Percentiles rank a stretch among this genome's conserved stretches.
phyloP scores from a whole-genome alignment of 2,329 filamentous ascomycete genomes.

The Dactylellina parvicollis region DNA sequence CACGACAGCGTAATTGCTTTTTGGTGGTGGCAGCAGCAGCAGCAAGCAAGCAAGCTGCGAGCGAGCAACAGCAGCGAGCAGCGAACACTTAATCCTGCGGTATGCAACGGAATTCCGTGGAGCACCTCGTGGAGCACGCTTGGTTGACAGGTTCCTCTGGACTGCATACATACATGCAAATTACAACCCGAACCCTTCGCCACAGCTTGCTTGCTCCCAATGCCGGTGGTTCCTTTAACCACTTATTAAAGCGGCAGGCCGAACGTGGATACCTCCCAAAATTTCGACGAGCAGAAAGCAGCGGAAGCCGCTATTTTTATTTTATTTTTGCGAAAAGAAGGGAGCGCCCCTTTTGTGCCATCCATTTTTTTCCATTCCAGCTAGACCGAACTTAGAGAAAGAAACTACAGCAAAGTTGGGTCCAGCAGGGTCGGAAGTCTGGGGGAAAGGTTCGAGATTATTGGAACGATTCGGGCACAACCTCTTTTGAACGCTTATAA shows the following conservation, averaged over 20 bases:
- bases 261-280: slow-evolving; percentile 50
- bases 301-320: slow-evolving; percentile 35
- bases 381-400: slow-evolving; percentile 44
- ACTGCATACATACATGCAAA: slow-evolving; percentile 22
- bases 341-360: slow-evolving; percentile 49
- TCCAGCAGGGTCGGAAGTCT: slow-evolving; percentile 45
- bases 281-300: too few relatives aligned
- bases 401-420: slow-evolving; percentile 6
- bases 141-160: slow-evolving; percentile 48
- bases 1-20: slow-evolving; percentile 45
- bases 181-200: too few relatives aligned
- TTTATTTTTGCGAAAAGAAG: too few relatives aligned
- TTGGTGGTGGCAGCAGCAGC: slow-evolving; percentile 15
- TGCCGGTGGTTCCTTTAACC: slow-evolving; percentile 32
- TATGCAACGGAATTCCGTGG: slow-evolving; percentile 41
- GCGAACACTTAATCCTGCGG: slow-evolving; percentile 30
- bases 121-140: too few relatives aligned
- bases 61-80: too few relatives aligned
- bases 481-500: slow-evolving; percentile 49
- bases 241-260: slow-evolving; percentile 48
- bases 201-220: background rate
- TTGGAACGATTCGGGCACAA: slow-evolving; percentile 12
- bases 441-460: too few relatives aligned
- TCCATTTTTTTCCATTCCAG: too few relatives aligned
- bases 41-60: too few relatives aligned